Conservation (phyloP, 805 yeast genomes). For the Candida piceae region DNA sequence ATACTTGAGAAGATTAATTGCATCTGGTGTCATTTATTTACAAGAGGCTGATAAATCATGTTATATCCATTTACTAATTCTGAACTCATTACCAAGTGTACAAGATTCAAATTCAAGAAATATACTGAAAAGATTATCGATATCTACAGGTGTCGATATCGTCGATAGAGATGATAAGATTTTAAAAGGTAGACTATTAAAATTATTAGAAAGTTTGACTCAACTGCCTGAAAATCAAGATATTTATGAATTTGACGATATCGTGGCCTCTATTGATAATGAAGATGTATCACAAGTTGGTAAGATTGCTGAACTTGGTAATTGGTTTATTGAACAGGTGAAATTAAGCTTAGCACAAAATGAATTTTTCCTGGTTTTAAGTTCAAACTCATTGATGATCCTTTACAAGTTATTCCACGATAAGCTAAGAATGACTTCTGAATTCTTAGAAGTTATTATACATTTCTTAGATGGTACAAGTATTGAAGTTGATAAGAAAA, state of each 20-base stretch:
- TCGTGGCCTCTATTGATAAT: constrained; percentile 6
- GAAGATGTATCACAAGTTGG: constrained; percentile 15
- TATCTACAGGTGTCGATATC: constrained; percentile 20
- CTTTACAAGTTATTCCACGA: constrained; percentile 18
- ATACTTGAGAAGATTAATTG: constrained; percentile 74
- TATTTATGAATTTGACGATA: constrained; percentile 9
- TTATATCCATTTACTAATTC: constrained; percentile 47
- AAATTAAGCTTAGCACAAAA: neutral
- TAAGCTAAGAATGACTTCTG: constrained; percentile 12
- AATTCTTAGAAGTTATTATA: constrained; percentile 13
- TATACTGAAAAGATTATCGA: constrained; percentile 25
- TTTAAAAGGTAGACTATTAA: constrained; percentile 6
- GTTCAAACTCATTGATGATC: constrained; percentile 5
- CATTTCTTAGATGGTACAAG: constrained; percentile 8
- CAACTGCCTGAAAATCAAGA: neutral
- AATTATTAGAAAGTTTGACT: constrained; percentile 4
- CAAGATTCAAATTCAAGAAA: constrained; percentile 35
- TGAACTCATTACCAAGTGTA: constrained; percentile 54
- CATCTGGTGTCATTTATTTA: constrained; percentile 77
- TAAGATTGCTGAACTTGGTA: constrained; percentile 4
- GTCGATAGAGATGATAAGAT: constrained; percentile 6
- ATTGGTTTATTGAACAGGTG: constrained; percentile 10
- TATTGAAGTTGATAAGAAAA: constrained; percentile 5
- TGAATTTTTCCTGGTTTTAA: constrained; percentile 1
- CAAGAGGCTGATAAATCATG: constrained; percentile 46